Evolutionary conservation across 192 early-diverging fungal genomes (phyloP), one percentile per base, ranked within the genome.

Genomic region (Coemansia sp.): DNA sequence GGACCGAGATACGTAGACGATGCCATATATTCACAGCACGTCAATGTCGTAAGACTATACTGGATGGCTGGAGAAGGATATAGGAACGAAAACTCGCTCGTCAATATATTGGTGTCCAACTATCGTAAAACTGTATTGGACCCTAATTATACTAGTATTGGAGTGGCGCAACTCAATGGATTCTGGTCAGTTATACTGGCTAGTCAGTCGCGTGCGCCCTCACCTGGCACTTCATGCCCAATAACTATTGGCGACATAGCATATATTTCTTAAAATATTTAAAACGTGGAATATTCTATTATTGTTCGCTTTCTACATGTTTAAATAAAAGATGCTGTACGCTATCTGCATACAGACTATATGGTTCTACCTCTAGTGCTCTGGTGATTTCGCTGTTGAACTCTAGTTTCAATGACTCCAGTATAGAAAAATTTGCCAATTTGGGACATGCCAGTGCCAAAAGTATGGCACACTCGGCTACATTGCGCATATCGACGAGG

Each of bases 171-270:
- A 65, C 62, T 70, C 31, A 46, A 70, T 43, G 81, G 81, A n/a
- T 83, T 58, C 76, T 83, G 81, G 81, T 83, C 81, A 1, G 73
- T 83, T 1, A 83, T 83, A 29, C 27, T 83, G 31, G 81, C 70
- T 50, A 50, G 65, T 22, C 73, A 78, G 10, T 66, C 70, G 10
- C 36, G 68, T 8, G 60, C 41, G 1, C 67, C 74, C 2, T 18
- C 13, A 0, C 41, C 69, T 0, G 61, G 65, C 33, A 63, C 58
- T 31, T 40, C 70, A 4, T 83, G 81, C n/a, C 81, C 81, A 1
- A 20, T 69, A 24, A 70, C 72, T 3, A 52, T 78, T 12, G 55
- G 63, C 39, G 76, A 79, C 5, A 62, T 83, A 3, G 44, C 70
- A 5, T 78, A 65, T 38, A 75, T 72, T 18, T 72, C 65, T 5